Evolutionary conservation across 495 filamentous ascomycete genomes (phyloP).

Genomic region (Friedmanniomyces simplex): DNA sequence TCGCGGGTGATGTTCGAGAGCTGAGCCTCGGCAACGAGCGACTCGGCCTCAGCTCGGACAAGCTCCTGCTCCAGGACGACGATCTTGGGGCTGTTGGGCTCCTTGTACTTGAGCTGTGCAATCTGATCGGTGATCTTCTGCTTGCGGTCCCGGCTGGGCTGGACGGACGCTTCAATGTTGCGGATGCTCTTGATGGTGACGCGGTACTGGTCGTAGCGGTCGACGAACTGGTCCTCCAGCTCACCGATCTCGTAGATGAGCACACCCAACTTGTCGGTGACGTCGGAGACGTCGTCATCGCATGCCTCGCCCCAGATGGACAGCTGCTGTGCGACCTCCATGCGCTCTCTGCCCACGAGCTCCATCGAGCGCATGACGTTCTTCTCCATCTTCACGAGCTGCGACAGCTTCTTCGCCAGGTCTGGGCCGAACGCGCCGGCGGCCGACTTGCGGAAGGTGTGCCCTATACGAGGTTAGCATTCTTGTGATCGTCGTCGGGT

Average conservation of each 20-base stretch:
- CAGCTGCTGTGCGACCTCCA: conserved; percentile 98
- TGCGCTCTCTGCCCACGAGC: conserved; percentile 83
- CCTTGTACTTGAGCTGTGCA: conserved; percentile 98
- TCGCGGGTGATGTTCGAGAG: conserved; percentile 98
- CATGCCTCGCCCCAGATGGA: conserved; percentile 95
- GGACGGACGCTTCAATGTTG: conserved; percentile 96
- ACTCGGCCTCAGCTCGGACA: conserved; percentile 95
- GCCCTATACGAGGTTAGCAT: conserved; percentile 45
- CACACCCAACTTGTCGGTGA: conserved; percentile 97
- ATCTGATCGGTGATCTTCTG: conserved; percentile 99
- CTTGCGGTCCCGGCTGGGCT: conserved; percentile 95
- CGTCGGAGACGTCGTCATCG: conserved; percentile 96
- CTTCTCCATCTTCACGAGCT: conserved; percentile 99
- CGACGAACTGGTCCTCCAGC: conserved; percentile 94
- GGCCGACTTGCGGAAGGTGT: conserved; percentile 82
- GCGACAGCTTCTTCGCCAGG: conserved; percentile 89
- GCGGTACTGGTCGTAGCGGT: conserved; percentile 97
- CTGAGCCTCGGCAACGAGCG: conserved; percentile 93
- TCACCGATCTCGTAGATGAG: conserved; percentile 97
- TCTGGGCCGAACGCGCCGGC: conserved; percentile 87
- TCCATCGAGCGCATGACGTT: conserved; percentile 99
- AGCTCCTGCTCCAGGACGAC: conserved; percentile 97
- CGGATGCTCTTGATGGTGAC: conserved; percentile 98
- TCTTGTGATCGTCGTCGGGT: neutral
- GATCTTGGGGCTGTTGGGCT: conserved; percentile 93